phyloP scores from a whole-genome alignment of 768 basidiomycete genomes.

The Megacollybia marginata region DNA sequence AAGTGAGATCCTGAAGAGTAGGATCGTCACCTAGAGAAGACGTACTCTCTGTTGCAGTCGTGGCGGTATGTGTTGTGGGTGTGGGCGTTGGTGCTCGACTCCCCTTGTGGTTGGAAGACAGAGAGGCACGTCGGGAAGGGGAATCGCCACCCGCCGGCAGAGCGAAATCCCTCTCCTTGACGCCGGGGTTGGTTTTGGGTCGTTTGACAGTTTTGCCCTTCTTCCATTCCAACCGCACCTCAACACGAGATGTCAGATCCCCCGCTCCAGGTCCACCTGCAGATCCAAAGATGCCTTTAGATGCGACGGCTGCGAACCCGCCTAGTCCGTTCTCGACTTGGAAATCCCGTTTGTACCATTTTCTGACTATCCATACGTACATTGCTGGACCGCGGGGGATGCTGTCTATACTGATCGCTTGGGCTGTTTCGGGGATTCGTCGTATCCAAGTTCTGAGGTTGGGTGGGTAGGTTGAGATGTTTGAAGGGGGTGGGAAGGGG shows the following conservation, averaged over 20 bases:
- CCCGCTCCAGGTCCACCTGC: neutral
- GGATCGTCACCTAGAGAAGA: too few relatives aligned
- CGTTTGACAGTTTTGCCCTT: slow-evolving; percentile 29
- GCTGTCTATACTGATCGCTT: too few relatives aligned
- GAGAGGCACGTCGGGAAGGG: too few relatives aligned
- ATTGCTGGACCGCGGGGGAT: slow-evolving; percentile 30
- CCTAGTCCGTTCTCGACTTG: slow-evolving; percentile 24
- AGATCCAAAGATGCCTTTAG: neutral
- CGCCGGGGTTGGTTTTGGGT: too few relatives aligned
- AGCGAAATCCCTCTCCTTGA: too few relatives aligned
- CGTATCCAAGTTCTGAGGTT: neutral
- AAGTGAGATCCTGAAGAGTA: too few relatives aligned
- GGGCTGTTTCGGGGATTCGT: too few relatives aligned
- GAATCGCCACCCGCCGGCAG: too few relatives aligned
- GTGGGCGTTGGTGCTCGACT: too few relatives aligned
- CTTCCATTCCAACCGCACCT: slow-evolving; percentile 79
- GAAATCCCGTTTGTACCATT: slow-evolving; percentile 59
- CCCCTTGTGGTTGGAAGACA: too few relatives aligned
- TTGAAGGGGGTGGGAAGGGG: neutral
- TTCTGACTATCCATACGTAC: slow-evolving; percentile 73
- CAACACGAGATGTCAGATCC: slow-evolving; percentile 37
- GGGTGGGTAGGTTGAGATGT: neutral
- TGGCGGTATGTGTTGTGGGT: too few relatives aligned
- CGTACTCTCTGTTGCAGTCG: too few relatives aligned
- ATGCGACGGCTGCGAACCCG: slow-evolving; percentile 27